phyloP scores from a whole-genome alignment of 495 filamentous ascomycete species.

The Daldinia grandis region DNA sequence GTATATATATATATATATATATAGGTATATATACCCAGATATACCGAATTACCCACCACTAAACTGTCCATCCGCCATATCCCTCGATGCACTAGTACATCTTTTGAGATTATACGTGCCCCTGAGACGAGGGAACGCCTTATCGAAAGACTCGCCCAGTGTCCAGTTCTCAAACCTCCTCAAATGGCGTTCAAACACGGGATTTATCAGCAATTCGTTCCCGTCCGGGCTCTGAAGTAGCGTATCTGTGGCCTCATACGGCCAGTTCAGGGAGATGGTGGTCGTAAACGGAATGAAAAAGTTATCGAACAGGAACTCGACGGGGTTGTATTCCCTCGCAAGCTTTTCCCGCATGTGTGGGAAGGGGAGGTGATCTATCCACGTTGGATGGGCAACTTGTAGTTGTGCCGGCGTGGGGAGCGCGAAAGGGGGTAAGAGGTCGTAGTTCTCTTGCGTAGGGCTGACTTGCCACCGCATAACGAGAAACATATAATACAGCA shows the following conservation, averaged over 20 bases:
- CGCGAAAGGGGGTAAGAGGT: conserved; percentile 72
- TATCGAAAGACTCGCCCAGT: conserved; percentile 72
- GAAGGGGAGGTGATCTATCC: conserved; percentile 82
- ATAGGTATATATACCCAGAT: background rate
- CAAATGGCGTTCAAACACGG: conserved; percentile 80
- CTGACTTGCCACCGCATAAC: conserved; percentile 83
- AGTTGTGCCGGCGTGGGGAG: conserved; percentile 69
- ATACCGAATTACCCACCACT: conserved; percentile 12
- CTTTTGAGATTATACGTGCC: conserved; percentile 59
- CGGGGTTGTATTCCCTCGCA: conserved; percentile 55
- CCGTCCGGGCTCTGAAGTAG: conserved; percentile 63
- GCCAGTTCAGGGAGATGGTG: conserved; percentile 78
- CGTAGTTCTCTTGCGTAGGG: conserved; percentile 77
- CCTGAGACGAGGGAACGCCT: conserved; percentile 66
- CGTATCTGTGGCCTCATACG: conserved; percentile 71
- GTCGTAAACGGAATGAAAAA: conserved; percentile 83
- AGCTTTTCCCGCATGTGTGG: conserved; percentile 74
- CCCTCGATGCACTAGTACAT: background rate
- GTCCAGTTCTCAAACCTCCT: conserved; percentile 76
- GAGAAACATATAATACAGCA: conserved; percentile 84
- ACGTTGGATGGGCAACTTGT: conserved; percentile 70
- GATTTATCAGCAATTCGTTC: conserved; percentile 75
- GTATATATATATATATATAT: background rate
- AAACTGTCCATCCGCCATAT: conserved; percentile 15
- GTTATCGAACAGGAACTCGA: conserved; percentile 68